These are phyloP conservation scores for Entomortierella beljakovae DNA, from an alignment of 192 early-diverging fungal species.

Conservation along the genomic window DNA sequence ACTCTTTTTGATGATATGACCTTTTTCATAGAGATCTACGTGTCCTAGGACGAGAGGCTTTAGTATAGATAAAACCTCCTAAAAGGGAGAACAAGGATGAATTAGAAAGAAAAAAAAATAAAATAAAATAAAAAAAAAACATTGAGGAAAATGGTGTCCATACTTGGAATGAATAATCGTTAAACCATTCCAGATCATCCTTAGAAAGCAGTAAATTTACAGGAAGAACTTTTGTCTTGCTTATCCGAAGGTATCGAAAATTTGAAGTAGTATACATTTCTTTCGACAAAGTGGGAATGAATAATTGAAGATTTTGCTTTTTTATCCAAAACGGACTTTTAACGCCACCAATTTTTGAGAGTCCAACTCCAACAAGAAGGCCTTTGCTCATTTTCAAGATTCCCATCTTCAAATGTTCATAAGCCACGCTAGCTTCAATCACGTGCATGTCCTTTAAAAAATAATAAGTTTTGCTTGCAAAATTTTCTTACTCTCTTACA, in stretches of 20 bases:
- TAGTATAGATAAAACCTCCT: slow-evolving; percentile 39
- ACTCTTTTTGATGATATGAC: slow-evolving; percentile 26
- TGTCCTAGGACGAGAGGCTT: slow-evolving; percentile 28
- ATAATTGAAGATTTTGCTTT: background rate
- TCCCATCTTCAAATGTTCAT: too few species aligned
- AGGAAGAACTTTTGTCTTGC: slow-evolving; percentile 31
- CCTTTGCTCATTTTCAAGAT: too few species aligned
- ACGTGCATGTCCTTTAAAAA: too few species aligned
- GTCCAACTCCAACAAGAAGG: too few species aligned
- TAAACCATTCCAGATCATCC: slow-evolving; percentile 48
- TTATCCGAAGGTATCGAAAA: slow-evolving; percentile 42
- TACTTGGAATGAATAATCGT: slow-evolving; percentile 48
- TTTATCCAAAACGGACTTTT: background rate
- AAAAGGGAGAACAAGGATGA: too few species aligned
- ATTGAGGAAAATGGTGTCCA: background rate
- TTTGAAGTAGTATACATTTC: slow-evolving; percentile 39
- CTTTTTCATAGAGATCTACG: slow-evolving; percentile 32
- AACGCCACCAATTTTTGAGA: slow-evolving; percentile 31
- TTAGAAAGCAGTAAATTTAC: slow-evolving; percentile 42
- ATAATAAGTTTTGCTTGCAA: too few species aligned
- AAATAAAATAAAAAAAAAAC: background rate
- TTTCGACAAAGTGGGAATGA: background rate
- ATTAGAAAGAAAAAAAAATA: background rate
- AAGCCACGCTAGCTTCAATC: background rate
- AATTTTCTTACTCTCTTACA: too few species aligned